Percentiles rank a stretch among this genome's conserved stretches.
These are phyloP conservation scores for Diplotaxis tenuifolia DNA, from an alignment of 345 rosid genomes.

Conservation along the genomic window DNA sequence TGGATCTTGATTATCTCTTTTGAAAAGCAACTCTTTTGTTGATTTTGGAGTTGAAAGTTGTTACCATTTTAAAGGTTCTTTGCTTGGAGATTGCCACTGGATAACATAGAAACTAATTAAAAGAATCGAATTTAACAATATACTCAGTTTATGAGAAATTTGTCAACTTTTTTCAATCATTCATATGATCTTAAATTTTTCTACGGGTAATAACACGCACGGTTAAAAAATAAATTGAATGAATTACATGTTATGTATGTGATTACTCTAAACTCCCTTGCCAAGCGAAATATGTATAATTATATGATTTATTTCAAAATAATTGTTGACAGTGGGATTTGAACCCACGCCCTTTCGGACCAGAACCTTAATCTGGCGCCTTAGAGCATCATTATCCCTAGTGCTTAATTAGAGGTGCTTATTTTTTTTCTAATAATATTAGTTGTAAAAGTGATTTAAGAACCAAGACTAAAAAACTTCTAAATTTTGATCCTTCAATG, in stretches of 20 bases:
- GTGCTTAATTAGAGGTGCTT: no score
- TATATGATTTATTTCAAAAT: not conserved
- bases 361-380: constrained; percentile 99
- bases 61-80: not conserved
- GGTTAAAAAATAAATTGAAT: not conserved
- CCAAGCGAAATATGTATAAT: not conserved
- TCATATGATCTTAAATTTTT: no score
- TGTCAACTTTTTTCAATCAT: no score
- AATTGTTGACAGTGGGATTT: constrained; percentile 88
- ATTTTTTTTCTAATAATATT: no score
- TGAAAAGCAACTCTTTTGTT: constrained; percentile 16
- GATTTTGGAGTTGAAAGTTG: constrained; percentile 12
- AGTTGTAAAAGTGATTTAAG: no score
- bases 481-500: no score
- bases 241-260: not conserved
- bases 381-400: no score
- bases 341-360: constrained; percentile 99
- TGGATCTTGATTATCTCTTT: constrained; percentile 19
- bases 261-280: no score
- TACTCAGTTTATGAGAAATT: not conserved
- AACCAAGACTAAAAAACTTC: no score
- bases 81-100: not conserved
- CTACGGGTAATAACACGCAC: not conserved
- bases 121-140: not conserved
- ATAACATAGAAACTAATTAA: not conserved